phyloP scores from a whole-genome alignment of 2,329 filamentous ascomycete species.

The Pyricularia grisea region DNA sequence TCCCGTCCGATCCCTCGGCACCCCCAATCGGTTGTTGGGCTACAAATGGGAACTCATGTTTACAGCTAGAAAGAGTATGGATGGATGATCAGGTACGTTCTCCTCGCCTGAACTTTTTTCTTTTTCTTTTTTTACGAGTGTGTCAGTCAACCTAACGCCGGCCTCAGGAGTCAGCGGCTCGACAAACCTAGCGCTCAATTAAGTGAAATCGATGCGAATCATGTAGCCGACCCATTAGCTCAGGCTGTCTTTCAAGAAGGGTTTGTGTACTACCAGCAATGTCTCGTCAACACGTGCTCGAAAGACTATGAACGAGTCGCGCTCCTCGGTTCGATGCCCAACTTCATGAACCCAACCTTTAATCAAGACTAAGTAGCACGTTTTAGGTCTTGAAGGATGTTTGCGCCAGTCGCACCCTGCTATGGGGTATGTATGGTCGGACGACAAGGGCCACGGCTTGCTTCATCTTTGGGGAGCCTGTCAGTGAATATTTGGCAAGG shows the following conservation, averaged over 20 bases:
- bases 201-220: neutral
- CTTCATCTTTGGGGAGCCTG: neutral
- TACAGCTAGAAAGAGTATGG: neutral
- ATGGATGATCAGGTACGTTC: neutral
- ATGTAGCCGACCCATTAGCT: neutral
- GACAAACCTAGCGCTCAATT: neutral
- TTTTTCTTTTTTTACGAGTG: neutral
- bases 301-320: neutral
- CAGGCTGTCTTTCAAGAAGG: neutral
- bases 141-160: neutral
- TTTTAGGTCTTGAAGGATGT: neutral
- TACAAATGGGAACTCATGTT: neutral
- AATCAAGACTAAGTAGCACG: neutral
- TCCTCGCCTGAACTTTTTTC: neutral
- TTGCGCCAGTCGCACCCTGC: neutral
- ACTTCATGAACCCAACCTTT: neutral
- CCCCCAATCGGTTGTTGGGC: neutral
- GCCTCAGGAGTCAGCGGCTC: neutral
- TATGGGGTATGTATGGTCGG: neutral
- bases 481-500: neutral
- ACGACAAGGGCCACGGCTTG: neutral
- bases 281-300: neutral
- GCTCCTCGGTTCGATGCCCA: neutral
- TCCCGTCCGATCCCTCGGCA: neutral
- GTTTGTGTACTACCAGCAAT: no score